Evolutionary conservation across 208 protist species (phyloP), one percentile per base, ranked within the genome.

Genomic region (Trypanosoma caninum): DNA sequence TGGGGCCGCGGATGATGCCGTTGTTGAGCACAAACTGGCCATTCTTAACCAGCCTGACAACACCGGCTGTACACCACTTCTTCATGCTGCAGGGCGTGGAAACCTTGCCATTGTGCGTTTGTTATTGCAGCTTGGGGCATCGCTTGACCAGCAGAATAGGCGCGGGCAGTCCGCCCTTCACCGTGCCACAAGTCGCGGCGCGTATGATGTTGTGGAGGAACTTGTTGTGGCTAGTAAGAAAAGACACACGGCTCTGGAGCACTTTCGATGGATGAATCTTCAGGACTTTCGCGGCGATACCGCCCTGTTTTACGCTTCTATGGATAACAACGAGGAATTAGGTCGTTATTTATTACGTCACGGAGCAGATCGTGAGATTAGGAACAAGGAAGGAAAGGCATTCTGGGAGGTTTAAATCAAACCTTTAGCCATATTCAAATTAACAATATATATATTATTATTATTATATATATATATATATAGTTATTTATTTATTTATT

Each of bases 291-390:
- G 72, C 35, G 91, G 91, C 13, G 82, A 97, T 59, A 92, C 88
- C 3, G 85, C 88, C 7, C 69, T 97, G 20, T 93, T 94, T 72
- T 97, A 97, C 64, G 91, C 91, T 1, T 92, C 88, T 6, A 82
- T 84, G 78, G 91, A 97, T 34, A 89, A 97, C 58, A 94, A 97
- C 47, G 87, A 95, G 54, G 91, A 97, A 51, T 45, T 97, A 1
- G 91, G 91, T 1, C 68, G 78, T 20, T 93, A 79, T 53, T 64
- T 97, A 30, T 59, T 97, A 34, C 88, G 77, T 37, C 80, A 90
- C 51, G 91, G 88, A 5, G 84, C 86, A 3, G 74, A 93, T 38
- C 73, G 87, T 20, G 78, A 94, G 16, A 41, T 91, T 34, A 72
- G 79, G 20, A 97, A 97, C 66, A 91, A 91, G 62, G 85, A 92